Percentiles rank a stretch among this genome's conserved stretches.
phyloP scores from a whole-genome alignment of 306 rosid species.

The Amphicarpaea edgeworthii region DNA sequence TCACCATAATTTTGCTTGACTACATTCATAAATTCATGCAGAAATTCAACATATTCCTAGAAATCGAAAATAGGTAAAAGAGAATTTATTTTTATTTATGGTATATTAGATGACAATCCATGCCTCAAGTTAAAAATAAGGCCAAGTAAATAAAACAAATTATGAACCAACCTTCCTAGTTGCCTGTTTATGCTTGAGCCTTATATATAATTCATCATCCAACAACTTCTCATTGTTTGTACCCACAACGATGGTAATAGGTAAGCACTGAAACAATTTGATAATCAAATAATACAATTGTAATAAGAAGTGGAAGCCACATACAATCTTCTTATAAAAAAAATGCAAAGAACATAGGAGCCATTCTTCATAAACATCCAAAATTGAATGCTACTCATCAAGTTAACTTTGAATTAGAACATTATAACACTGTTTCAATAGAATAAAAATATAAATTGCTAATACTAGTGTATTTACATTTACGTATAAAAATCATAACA shows the following conservation, averaged over 20 bases:
- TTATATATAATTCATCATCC: slow-evolving; percentile 90
- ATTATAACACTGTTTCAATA: slow-evolving; percentile 14
- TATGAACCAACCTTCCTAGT: slow-evolving; percentile 89
- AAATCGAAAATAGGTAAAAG: slow-evolving; percentile 1
- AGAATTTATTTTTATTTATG: slow-evolving; percentile 24
- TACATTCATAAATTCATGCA: slow-evolving; percentile 87
- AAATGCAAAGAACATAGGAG: slow-evolving; percentile 5
- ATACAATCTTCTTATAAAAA: not conserved
- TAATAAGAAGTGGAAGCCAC: slow-evolving; percentile 16
- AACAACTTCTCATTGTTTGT: slow-evolving; percentile 88
- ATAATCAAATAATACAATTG: slow-evolving; percentile 24
- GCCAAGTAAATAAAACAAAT: slow-evolving; percentile 16
- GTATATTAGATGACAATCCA: slow-evolving; percentile 1
- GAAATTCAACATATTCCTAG: slow-evolving; percentile 88
- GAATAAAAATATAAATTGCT: slow-evolving; percentile 4
- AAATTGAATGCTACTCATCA: not conserved
- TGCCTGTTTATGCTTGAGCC: slow-evolving; percentile 86
- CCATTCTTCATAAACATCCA: slow-evolving; percentile 16
- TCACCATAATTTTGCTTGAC: too few species aligned
- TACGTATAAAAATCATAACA: slow-evolving; percentile 9
- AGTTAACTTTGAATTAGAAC: slow-evolving; percentile 22
- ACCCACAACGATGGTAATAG: slow-evolving; percentile 96
- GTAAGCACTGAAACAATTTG: slow-evolving; percentile 80
- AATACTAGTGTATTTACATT: not conserved
- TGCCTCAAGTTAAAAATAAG: slow-evolving; percentile 26